Evolutionary conservation across 2,329 filamentous ascomycete species (phyloP).

Genomic region (Botrytis fragariae): DNA sequence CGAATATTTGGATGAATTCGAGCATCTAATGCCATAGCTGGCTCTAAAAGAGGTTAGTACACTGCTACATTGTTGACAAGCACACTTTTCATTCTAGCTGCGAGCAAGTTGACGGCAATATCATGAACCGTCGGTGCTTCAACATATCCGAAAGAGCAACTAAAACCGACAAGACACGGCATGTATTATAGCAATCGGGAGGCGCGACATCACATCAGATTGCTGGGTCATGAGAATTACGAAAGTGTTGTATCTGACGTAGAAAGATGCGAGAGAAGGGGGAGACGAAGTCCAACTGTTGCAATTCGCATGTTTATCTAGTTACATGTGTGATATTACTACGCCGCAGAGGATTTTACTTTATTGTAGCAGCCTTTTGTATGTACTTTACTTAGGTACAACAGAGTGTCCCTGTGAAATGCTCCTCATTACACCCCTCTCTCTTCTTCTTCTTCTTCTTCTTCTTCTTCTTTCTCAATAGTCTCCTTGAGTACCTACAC

Average conservation of each 20-base stretch:
- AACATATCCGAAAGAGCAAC: neutral
- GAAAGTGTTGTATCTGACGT: neutral
- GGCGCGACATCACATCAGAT: neutral
- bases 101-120: neutral
- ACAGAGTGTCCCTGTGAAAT: neutral
- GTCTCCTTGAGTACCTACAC: neutral
- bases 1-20: neutral
- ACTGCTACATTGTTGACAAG: neutral
- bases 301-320: neutral
- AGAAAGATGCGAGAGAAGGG: neutral
- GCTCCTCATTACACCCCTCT: neutral
- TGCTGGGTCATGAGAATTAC: neutral
- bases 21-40: neutral
- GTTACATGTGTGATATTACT: neutral
- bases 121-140: neutral
- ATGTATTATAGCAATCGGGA: neutral
- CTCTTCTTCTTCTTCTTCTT: too few species aligned
- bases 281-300: neutral
- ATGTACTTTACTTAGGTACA: neutral
- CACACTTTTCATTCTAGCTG: neutral
- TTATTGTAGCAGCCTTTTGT: neutral
- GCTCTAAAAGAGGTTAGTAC: neutral
- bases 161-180: neutral
- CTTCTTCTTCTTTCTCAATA: fast-evolving
- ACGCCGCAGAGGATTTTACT: neutral